Conservation (phyloP, 1,139 yeast species). For the Yamadazyma jaroonii region DNA sequence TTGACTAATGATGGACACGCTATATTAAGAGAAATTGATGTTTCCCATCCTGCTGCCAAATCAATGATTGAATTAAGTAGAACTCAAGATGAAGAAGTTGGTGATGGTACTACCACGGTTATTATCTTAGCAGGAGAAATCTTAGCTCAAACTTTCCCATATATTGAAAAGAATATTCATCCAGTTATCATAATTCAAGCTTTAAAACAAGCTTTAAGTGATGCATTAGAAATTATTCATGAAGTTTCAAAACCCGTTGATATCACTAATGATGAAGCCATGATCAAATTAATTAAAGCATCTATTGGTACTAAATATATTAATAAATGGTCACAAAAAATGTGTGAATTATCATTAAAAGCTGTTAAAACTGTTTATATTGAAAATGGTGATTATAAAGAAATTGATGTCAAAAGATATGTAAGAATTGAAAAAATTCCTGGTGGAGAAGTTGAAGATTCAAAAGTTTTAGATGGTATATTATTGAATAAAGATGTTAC, state of each 20-base stretch:
- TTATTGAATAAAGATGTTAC: constrained; percentile 94
- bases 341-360: constrained; percentile 84
- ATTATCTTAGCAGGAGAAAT: constrained; percentile 95
- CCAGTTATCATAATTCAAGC: constrained; percentile 97
- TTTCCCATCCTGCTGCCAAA: constrained; percentile 97
- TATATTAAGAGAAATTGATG: constrained; percentile 83
- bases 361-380: constrained; percentile 85
- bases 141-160: constrained; percentile 91
- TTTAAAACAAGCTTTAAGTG: constrained; percentile 83
- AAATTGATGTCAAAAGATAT: constrained; percentile 90
- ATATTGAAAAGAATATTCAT: constrained; percentile 90
- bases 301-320: constrained; percentile 96
- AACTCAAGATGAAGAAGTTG: constrained; percentile 99
- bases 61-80: constrained; percentile 96
- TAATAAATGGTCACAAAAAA: constrained; percentile 84
- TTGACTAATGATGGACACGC: constrained; percentile 98
- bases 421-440: constrained; percentile 94
- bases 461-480: constrained; percentile 85
- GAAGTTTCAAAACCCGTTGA: constrained; percentile 85
- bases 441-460: constrained; percentile 94
- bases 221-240: constrained; percentile 86
- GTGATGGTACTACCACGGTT: constrained; percentile 97
- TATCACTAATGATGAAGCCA: constrained; percentile 75
- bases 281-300: constrained; percentile 82
- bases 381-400: constrained; percentile 68